A percentile compares a stretch with the other conserved stretches of the same genome.
phyloP scores from a whole-genome alignment of 805 yeast genomes.

The Candida maltosa region DNA sequence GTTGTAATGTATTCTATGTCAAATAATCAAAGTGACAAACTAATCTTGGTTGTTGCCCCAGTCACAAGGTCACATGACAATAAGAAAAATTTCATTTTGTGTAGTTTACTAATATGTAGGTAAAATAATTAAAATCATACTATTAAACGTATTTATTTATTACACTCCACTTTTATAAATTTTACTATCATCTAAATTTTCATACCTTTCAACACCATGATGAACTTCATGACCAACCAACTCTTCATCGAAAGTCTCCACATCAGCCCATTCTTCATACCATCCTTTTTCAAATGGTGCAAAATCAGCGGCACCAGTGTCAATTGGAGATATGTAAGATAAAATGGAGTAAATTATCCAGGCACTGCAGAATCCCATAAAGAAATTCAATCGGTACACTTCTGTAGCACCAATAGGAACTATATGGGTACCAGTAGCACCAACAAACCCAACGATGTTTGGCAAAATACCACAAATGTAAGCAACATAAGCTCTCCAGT shows the following conservation, averaged over 20 bases:
- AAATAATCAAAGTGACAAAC: too few species aligned
- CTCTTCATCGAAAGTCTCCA: constrained; percentile 56
- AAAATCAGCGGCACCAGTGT: constrained; percentile 28
- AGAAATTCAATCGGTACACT: constrained; percentile 71
- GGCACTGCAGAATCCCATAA: constrained; percentile 68
- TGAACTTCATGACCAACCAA: constrained; percentile 26
- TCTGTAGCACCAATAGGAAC: constrained; percentile 79
- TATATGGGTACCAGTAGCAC: constrained; percentile 64
- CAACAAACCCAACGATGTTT: constrained; percentile 83
- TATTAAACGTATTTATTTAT: too few species aligned
- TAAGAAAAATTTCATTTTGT: too few species aligned
- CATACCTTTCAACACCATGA: constrained; percentile 13
- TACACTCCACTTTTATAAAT: too few species aligned
- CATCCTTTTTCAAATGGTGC: constrained; percentile 52
- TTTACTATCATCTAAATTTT: background rate
- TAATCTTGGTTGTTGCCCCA: too few species aligned
- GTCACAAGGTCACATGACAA: too few species aligned
- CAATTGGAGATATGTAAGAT: constrained; percentile 51
- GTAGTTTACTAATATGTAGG: too few species aligned
- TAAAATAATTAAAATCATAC: background rate
- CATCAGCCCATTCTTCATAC: constrained; percentile 61
- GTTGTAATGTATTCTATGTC: too few species aligned
- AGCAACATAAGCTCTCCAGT: constrained; percentile 83
- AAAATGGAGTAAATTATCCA: constrained; percentile 52
- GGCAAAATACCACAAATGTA: constrained; percentile 79